A percentile compares a stretch with the other conserved stretches of the same genome.
These are phyloP conservation scores for Trypanosoma theileri DNA, from an alignment of 208 protist genomes.

Conservation along the genomic window DNA sequence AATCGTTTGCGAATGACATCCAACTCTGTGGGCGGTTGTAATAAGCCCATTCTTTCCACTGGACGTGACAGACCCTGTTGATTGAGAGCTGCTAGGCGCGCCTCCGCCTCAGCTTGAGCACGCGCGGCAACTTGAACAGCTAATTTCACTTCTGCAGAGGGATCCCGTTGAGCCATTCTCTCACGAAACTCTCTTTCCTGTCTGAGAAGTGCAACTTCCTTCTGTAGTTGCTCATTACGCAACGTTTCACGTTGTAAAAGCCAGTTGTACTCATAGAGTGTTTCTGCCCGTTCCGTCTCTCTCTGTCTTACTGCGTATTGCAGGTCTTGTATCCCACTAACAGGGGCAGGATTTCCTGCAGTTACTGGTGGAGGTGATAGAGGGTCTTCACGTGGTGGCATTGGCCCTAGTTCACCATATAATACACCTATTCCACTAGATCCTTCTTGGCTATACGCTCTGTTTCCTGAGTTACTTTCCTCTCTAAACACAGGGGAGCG, in stretches of 20 bases:
- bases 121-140: conserved; percentile 29
- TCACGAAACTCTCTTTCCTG: conserved; percentile 45
- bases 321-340: neutral
- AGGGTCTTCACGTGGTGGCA: neutral
- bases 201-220: conserved; percentile 47
- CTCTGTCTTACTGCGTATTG: neutral
- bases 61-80: conserved; percentile 26
- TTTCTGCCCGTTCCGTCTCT: conserved; percentile 8
- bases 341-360: neutral
- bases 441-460: neutral
- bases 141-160: conserved; percentile 20
- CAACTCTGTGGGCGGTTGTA: conserved; percentile 29
- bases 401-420: neutral
- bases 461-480: neutral
- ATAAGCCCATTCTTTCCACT: conserved; percentile 25
- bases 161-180: conserved; percentile 1
- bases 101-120: conserved; percentile 38
- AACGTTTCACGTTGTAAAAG: conserved; percentile 22
- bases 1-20: conserved; percentile 54
- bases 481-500: neutral
- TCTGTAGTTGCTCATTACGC: conserved; percentile 43
- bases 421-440: conserved; percentile 22
- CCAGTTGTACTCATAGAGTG: conserved; percentile 21
- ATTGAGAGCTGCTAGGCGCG: conserved; percentile 38
- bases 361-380: neutral